Evolutionary conservation across 176 grass and related monocot genomes (phyloP).

Genomic region (Lolium perenne): DNA sequence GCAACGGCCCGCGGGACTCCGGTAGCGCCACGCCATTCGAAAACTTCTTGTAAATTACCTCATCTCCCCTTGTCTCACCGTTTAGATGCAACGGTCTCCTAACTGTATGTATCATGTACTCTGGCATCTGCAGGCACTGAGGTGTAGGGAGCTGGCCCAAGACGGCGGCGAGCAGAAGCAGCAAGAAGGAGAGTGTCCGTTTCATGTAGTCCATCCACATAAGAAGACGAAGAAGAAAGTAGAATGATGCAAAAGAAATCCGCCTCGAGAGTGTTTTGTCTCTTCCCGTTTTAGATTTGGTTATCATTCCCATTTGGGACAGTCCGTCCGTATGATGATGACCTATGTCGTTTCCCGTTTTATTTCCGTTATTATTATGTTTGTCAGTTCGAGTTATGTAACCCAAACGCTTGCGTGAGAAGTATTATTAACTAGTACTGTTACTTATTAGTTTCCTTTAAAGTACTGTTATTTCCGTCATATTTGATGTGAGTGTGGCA

Average conservation of each 20-base stretch:
- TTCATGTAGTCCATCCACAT: slow-evolving; percentile 26
- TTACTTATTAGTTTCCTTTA: slow-evolving; percentile 25
- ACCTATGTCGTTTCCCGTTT: slow-evolving; percentile 51
- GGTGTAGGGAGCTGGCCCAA: slow-evolving; percentile 47
- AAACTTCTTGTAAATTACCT: slow-evolving; percentile 55
- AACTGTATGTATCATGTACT: not conserved
- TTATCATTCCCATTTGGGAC: slow-evolving; percentile 46
- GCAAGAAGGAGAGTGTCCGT: slow-evolving; percentile 1
- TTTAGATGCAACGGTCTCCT: slow-evolving; percentile 10
- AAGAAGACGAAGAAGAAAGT: slow-evolving; percentile 48
- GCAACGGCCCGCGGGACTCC: slow-evolving; percentile 88
- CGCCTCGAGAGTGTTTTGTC: slow-evolving; percentile 50
- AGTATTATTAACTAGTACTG: slow-evolving; percentile 65
- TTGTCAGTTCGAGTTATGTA: slow-evolving; percentile 57
- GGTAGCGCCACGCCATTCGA: slow-evolving; percentile 66
- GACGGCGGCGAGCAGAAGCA: slow-evolving; percentile 32
- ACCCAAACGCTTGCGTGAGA: slow-evolving; percentile 57
- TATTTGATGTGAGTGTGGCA: not conserved
- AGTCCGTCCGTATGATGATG: slow-evolving; percentile 32
- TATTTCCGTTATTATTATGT: slow-evolving; percentile 43
- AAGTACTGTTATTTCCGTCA: not conserved
- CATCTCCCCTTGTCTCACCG: not conserved
- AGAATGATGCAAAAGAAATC: slow-evolving; percentile 53
- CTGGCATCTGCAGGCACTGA: slow-evolving; percentile 61
- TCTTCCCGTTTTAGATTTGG: slow-evolving; percentile 51